Evolutionary conservation across 148 eudicot genomes (phyloP).

Genomic region (Rhododendron mucronatum): DNA sequence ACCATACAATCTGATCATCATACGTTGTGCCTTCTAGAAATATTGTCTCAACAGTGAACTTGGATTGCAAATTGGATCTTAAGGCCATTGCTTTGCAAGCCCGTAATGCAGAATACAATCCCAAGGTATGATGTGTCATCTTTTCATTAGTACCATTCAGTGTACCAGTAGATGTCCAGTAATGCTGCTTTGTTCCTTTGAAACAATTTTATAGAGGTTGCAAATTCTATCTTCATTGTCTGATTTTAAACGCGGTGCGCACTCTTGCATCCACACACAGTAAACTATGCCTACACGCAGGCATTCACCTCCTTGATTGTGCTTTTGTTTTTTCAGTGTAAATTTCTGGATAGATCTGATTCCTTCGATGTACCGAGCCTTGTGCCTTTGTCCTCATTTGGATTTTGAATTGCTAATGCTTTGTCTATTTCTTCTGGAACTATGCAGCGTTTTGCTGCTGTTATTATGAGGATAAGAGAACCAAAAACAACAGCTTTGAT

Average conservation of each 20-base stretch:
- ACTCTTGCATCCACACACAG: neutral
- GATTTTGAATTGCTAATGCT: neutral
- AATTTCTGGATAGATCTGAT: neutral
- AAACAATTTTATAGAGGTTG: neutral
- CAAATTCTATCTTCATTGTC: neutral
- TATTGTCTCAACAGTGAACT: conserved; percentile 48
- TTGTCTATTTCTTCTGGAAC: neutral
- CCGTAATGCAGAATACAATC: conserved; percentile 81
- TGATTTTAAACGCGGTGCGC: too few relatives aligned
- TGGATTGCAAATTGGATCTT: conserved; percentile 84
- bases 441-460: conserved; percentile 69
- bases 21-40: conserved; percentile 13
- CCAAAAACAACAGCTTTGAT: conserved; percentile 80
- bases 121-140: conserved; percentile 39
- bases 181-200: neutral
- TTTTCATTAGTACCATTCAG: neutral
- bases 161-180: neutral
- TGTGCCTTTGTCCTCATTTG: neutral
- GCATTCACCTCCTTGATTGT: neutral
- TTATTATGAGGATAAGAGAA: conserved; percentile 79
- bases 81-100: conserved; percentile 78
- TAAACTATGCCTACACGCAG: neutral
- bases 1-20: neutral
- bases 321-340: neutral
- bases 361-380: neutral